Evolutionary conservation across 139 green algal species (phyloP), one percentile per base, ranked within the genome.

Genomic region (Micractinium sp.): DNA sequence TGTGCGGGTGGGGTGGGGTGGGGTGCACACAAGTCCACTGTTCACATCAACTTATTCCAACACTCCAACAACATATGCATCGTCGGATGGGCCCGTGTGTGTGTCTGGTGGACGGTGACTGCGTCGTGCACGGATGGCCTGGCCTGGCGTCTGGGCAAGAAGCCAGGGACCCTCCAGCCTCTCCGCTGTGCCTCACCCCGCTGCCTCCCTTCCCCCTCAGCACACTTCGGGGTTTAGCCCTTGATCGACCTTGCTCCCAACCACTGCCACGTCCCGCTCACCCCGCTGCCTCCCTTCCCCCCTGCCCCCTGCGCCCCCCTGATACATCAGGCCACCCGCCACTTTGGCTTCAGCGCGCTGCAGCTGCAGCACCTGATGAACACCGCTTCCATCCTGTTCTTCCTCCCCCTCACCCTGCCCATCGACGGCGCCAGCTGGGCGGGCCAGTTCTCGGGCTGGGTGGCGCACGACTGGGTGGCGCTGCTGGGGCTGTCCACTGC

Each of bases 291-390:
- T n/a, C 31, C 16, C 31, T 31, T 15, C 29, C 9, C 13, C 29
- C 25, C 2, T 41, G 12, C n/a, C 3, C 73, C 33, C 33, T 80
- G 74, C 36, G 31, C 74, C 16, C n/a, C n/a, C n/a, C n/a, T n/a
- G n/a, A n/a, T n/a, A 2, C n/a, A n/a, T 27, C 78, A 84, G 78
- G 78, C 78, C 25, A 66, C 36, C 47, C 78, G 78, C 78, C 78
- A 84, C 41, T 36, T 84, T 39, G 78, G 78, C 0, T 84, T 84
- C 78, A 36, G 41, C 1, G 27, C 78, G 1, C 41, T 84, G 41
- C 78, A 79, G 83, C 83, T 87, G 63, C 83, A 87, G 71, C 83
- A 87, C 83, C 33, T 31, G 33, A 87, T 87, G 83, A 87, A 87
- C 83, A 69, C 29, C 23, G 27, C 31, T 4, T 80, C 66, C 0